Evolutionary conservation across 257 asterid genomes (phyloP), one percentile per base, ranked within the genome.

Genomic region (Paulownia fortunei): DNA sequence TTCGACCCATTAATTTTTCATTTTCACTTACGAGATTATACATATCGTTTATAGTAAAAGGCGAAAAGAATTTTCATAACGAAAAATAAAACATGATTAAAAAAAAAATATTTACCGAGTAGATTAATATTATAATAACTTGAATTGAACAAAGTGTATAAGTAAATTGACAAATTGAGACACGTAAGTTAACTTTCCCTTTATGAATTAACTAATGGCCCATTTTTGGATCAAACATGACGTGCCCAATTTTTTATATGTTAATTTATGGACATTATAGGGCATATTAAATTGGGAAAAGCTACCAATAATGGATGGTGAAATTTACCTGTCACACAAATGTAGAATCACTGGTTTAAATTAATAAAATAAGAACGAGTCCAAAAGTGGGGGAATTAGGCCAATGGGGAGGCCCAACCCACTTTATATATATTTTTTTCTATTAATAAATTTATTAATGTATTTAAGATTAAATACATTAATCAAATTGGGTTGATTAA

Each of bases 271-370:
- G 39, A 46, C 21, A 24, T 41, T 59, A 52, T 30, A 62, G 8
- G 37, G 13, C 24, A 41, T 71, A 79, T 47, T 79, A 58, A 67
- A 80, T 72, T 76, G 69, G 84, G 69, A 2, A 58, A 75, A 60
- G 73, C 76, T 62, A 64, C 76, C 87, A 80, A 77, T 77, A 84
- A 84, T 84, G 76, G 87, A 84, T 15, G 83, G 67, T 68, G 85
- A 69, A 70, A 66, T 76, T 68, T 56, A 73, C 55, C 26, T 69
- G 41, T 70, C 75, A 74, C 65, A 32, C 16, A 59, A 26, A 72
- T 27, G 2, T 68, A 19, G 39, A 58, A 72, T 67, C 52, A 80
- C 49, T 76, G 67, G 54, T 58, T 66, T 73, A 55, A 10, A 69
- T 68, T 19, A 60, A 73, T 76, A 18, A 37, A 76, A 58, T 49